Evolutionary conservation across 352 stramenopile species (phyloP).

Genomic region (Phytophthora citricola): DNA sequence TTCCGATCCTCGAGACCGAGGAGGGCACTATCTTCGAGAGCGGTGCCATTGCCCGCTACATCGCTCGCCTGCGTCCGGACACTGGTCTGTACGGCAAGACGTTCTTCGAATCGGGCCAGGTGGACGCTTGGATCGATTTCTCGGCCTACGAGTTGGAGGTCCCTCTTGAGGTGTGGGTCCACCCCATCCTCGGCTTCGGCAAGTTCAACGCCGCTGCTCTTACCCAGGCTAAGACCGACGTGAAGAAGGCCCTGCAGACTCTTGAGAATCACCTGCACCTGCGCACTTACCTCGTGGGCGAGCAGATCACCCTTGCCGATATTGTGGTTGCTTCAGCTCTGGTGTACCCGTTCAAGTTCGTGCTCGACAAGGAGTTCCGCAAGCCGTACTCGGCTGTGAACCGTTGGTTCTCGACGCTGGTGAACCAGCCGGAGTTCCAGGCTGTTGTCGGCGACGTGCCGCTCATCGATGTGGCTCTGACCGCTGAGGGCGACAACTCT

Average conservation of each 20-base stretch:
- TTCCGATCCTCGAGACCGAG: conserved; percentile 85
- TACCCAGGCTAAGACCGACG: conserved; percentile 89
- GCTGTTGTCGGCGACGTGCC: conserved; percentile 92
- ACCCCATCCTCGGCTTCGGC: conserved; percentile 89
- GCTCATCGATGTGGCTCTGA: conserved; percentile 78
- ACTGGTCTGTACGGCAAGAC: conserved; percentile 87
- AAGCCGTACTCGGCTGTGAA: conserved; percentile 89
- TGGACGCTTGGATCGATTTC: conserved; percentile 96
- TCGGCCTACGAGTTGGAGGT: conserved; percentile 92
- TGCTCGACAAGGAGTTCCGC: conserved; percentile 90
- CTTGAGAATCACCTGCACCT: conserved; percentile 91
- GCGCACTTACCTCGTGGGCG: conserved; percentile 93
- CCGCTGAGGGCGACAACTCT: conserved; percentile 66
- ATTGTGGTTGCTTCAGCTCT: conserved; percentile 89
- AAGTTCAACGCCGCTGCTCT: conserved; percentile 78
- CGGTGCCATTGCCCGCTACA: conserved; percentile 94
- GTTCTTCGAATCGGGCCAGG: conserved; percentile 92
- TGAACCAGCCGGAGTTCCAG: conserved; percentile 95
- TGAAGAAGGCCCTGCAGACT: conserved; percentile 84
- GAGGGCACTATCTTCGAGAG: conserved; percentile 88
- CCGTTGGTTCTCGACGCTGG: conserved; percentile 93
- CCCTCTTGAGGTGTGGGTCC: conserved; percentile 86
- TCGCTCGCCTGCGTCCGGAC: conserved; percentile 89
- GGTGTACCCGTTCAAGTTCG: conserved; percentile 95
- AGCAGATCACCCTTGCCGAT: conserved; percentile 95